Evolutionary conservation across 805 yeast genomes (phyloP).

Genomic region (Hanseniaspora singularis): DNA sequence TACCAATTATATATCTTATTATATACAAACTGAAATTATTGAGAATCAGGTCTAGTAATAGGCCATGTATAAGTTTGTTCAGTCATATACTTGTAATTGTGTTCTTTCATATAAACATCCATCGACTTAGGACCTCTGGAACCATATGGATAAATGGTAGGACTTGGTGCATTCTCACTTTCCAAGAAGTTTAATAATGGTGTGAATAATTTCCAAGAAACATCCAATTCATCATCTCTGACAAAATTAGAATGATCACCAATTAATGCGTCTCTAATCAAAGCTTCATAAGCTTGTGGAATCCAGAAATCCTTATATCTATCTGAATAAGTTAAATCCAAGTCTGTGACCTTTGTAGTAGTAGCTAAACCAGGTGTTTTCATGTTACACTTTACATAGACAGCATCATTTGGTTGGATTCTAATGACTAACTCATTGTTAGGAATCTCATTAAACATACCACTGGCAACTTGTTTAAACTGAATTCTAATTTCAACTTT

Average conservation of each 20-base stretch:
- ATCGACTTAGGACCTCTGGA: slow-evolving; percentile 74
- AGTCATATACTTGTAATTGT: slow-evolving; percentile 61
- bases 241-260: slow-evolving; percentile 97
- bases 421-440: slow-evolving; percentile 90
- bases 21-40: too few species aligned
- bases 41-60: slow-evolving; percentile 40
- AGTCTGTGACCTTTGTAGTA: slow-evolving; percentile 71
- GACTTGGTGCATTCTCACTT: slow-evolving; percentile 52
- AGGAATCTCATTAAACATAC: slow-evolving; percentile 67
- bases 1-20: too few species aligned
- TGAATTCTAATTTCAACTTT: slow-evolving; percentile 93
- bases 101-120: slow-evolving; percentile 46
- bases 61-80: slow-evolving; percentile 83
- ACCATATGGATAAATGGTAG: slow-evolving; percentile 70
- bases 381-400: slow-evolving; percentile 83
- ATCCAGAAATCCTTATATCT: slow-evolving; percentile 84
- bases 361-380: slow-evolving; percentile 87
- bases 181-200: slow-evolving; percentile 78
- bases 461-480: slow-evolving; percentile 73
- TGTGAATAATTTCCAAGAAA: slow-evolving; percentile 86
- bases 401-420: slow-evolving; percentile 89
- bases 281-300: slow-evolving; percentile 95
- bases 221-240: slow-evolving; percentile 92
- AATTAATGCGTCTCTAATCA: slow-evolving; percentile 76
- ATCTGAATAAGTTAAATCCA: slow-evolving; percentile 72